Base-by-base conservation (phyloP, 257 asterid genomes). In the Verbena officinalis region DNA sequence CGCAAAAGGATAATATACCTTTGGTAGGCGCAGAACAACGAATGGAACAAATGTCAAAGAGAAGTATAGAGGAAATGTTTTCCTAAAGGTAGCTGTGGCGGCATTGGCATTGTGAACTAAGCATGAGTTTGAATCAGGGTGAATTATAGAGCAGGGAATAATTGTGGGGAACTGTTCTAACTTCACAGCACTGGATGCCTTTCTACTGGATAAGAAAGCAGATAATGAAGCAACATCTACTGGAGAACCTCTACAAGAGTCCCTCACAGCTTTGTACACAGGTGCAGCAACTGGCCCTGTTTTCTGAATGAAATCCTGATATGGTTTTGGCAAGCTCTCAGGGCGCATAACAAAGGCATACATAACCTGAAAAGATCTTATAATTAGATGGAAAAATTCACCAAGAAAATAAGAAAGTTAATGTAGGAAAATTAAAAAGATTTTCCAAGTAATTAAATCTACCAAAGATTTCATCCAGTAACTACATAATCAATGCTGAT, bases 321-420 rank as follows among this genome's bases (percentile, higher is more conserved):
- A 94, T 73, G 98, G 76, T 79, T 91, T 86, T 36, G 97, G 99
- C 84, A 91, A 80, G 83, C 96, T 94, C 89, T 94, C 97, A 59
- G 99, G 99, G 54, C 95, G 97, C 99, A 94, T 94, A 30, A 94
- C 88, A 72, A 94, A 94, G 66, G 97, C 85, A 75, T 94, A 94
- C 99, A 94, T 94, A 72, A 94, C 95, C 99, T 94, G 88, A 63
- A 17, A 77, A 50, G 22, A 52, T 67, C 21, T 22, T 20, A 61
- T 51, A 31, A 40, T 72, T 20, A 61, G 58, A 23, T 56, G 7
- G 59, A 54, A 62, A 34, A 24, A 63, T 53, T 23, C 40, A 46
- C 31, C 20, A 43, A 46, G 54, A 65, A 22, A 36, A 36, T 1
- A 36, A 36, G 7, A 36, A 36, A 1, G 40, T 3, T 36, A 27